Conservation (phyloP, 1,284 basidiomycete species). For the Fomitopsis palustris region DNA sequence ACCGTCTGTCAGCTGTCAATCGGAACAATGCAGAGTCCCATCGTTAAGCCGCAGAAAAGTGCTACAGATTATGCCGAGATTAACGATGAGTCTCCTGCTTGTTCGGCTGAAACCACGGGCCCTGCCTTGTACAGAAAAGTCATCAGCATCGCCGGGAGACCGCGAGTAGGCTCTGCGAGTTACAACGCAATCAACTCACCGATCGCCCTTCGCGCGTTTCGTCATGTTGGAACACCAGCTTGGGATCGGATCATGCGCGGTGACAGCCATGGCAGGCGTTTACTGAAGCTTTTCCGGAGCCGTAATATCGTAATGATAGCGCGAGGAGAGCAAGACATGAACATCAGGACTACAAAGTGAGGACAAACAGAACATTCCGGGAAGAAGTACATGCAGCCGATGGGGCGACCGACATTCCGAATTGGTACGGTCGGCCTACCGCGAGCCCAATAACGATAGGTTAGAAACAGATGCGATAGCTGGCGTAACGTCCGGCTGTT, state of each 20-base stretch:
- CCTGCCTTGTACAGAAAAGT: neutral
- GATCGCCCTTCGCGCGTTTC: neutral
- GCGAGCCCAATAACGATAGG: conserved; percentile 12
- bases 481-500: conserved; percentile 93
- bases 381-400: neutral
- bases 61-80: neutral
- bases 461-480: conserved; percentile 86
- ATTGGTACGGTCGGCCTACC: neutral
- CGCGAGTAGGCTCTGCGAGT: neutral
- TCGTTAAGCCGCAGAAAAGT: neutral
- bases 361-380: neutral
- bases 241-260: neutral
- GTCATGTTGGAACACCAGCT: neutral
- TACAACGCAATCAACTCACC: neutral
- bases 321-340: conserved; percentile 3
- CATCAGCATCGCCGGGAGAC: neutral
- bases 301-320: neutral
- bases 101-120: neutral
- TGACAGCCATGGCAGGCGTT: neutral
- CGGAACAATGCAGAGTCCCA: neutral
- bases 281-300: neutral
- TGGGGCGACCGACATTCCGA: neutral
- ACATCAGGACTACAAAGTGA: conserved; percentile 15
- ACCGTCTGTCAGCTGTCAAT: neutral
- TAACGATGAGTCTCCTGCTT: neutral